Evolutionary conservation across 2,329 filamentous ascomycete species (phyloP).

Genomic region (Incumbomyces lentus): DNA sequence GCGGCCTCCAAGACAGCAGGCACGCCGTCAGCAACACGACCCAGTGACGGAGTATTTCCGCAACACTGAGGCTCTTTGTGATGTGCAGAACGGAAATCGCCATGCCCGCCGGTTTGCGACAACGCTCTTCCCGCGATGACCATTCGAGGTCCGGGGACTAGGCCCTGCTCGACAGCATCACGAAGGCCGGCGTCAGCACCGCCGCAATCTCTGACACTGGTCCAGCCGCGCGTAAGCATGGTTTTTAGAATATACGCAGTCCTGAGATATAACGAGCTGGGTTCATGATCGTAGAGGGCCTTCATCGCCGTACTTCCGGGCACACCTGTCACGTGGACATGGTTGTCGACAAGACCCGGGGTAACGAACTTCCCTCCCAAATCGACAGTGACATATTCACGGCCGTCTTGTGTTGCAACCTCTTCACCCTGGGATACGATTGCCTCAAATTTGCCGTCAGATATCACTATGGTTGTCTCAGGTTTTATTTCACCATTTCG

Average conservation of each 20-base stretch:
- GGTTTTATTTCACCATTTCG: conserved; percentile 25
- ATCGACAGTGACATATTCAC: conserved; percentile 28
- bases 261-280: conserved; percentile 28
- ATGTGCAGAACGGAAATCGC: conserved; percentile 39
- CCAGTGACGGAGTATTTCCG: conserved; percentile 31
- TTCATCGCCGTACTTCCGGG: conserved; percentile 33
- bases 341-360: conserved; percentile 44
- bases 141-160: conserved; percentile 45
- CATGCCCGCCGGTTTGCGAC: conserved; percentile 50
- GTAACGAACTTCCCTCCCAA: conserved; percentile 36
- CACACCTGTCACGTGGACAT: conserved; percentile 39
- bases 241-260: conserved; percentile 39
- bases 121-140: conserved; percentile 47
- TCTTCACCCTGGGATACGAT: conserved; percentile 10
- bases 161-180: conserved; percentile 46
- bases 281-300: conserved; percentile 28
- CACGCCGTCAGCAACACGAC: conserved; percentile 44
- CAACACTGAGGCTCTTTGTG: conserved; percentile 39
- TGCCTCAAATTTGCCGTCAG: conserved; percentile 26
- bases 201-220: conserved; percentile 48
- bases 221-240: conserved; percentile 50
- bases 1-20: conserved; percentile 43
- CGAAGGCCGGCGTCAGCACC: conserved; percentile 47
- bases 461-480: conserved; percentile 26
- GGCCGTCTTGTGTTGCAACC: neutral